Evolutionary conservation across 305 asterid genomes (phyloP), one percentile per base, ranked within the genome.

Genomic region (Petunia hybrid): DNA sequence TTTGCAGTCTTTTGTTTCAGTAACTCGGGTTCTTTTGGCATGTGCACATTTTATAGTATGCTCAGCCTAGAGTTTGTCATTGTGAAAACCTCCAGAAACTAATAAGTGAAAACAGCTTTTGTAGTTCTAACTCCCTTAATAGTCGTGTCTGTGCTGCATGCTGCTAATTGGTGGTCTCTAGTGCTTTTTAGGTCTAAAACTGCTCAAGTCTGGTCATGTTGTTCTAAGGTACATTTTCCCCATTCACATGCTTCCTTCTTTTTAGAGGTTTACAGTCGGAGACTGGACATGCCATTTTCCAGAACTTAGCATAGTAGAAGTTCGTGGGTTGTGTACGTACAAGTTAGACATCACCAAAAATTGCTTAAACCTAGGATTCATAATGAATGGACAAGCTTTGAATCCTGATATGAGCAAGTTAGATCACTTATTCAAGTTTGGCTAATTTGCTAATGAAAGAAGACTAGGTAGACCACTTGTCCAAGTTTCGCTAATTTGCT

Each of bases 271-370:
- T 38, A 40, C 35, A 6, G 35, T 40, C 48, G 0, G 51, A 40
- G 48, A 38, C 31, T 65, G 48, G 10, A 65, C 71, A 65, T 65
- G 31, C 71, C 71, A 39, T 65, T 39, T 65, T 65, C 48, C 48
- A 5, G 71, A 13, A 39, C 22, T 4, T 12, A 0, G 10, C 35
- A 39, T 65, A 13, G 14, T 13, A 39, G 35, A 65, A 0, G 3
- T 40, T 10, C 40, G 35, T 39, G 7, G 31, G 48, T 7, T 65
- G 42, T 65, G 42, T 65, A 13, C 1, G 4, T 65, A 65, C 48
- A 65, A 65, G 48, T 13, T 65, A 65, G 71, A 65, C 48, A 39
- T 65, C 71, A 6, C 48, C 71, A 39, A 65, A 12, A 38, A 64
- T 1, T 12, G 46, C 48, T 65, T 39, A 39, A 39, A 65, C 48